Conservation (phyloP, 768 basidiomycete species). For the Coprinellus aureogranulatus region DNA sequence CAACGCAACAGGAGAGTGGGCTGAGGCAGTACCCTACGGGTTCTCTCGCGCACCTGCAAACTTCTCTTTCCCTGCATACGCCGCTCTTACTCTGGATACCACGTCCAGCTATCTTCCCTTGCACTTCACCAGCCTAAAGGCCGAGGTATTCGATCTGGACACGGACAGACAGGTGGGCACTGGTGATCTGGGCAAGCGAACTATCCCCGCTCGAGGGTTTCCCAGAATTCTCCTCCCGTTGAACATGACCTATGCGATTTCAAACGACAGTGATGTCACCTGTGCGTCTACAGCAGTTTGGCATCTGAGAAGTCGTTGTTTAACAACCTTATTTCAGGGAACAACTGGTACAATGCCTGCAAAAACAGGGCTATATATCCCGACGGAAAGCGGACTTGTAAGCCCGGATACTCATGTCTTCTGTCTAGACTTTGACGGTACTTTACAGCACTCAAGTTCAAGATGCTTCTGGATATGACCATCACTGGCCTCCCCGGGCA, state of each 20-base stretch:
- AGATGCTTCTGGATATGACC: slow-evolving; percentile 60
- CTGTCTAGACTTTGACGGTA: too few species aligned
- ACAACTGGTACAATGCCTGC: slow-evolving; percentile 76
- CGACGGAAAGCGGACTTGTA: slow-evolving; percentile 58
- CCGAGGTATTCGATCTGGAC: slow-evolving; percentile 66
- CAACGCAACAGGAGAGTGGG: slow-evolving; percentile 58
- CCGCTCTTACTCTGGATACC: slow-evolving; percentile 77
- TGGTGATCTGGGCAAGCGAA: slow-evolving; percentile 59
- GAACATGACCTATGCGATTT: slow-evolving; percentile 78
- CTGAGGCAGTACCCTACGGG: slow-evolving; percentile 49
- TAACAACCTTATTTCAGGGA: slow-evolving; percentile 43
- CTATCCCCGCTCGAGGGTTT: slow-evolving; percentile 64
- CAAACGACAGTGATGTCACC: slow-evolving; percentile 79
- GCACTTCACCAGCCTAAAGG: slow-evolving; percentile 65
- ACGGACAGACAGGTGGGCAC: slow-evolving; percentile 63
- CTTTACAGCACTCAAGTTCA: slow-evolving; percentile 57
- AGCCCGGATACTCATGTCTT: slow-evolving; percentile 26
- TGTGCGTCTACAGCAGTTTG: slow-evolving; percentile 47
- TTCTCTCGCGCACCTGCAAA: slow-evolving; percentile 84
- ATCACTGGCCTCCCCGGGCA: slow-evolving; percentile 67
- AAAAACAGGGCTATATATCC: slow-evolving; percentile 51
- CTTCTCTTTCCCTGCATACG: slow-evolving; percentile 81
- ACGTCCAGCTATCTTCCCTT: slow-evolving; percentile 73
- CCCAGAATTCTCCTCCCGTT: slow-evolving; percentile 71
- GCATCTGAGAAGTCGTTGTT: slow-evolving; percentile 2